Evolutionary conservation across 1,139 yeast genomes (phyloP), one percentile per base, ranked within the genome.

Genomic region (Yamadazyma conglobata): DNA sequence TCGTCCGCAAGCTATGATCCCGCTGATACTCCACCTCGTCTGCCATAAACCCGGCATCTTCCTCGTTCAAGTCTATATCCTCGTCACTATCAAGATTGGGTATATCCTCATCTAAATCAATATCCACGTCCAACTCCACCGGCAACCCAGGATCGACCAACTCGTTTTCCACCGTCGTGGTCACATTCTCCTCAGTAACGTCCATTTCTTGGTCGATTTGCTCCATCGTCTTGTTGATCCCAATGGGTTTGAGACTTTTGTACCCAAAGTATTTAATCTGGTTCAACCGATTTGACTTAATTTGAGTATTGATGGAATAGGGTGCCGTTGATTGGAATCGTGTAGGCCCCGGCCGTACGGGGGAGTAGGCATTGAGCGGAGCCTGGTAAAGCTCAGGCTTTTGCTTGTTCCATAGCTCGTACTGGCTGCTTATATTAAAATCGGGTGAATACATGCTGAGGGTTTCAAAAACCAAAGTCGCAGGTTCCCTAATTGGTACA

Each of bases 21-120:
- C 64, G 61, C 42, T 74, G 79, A 41, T 73, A 73, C 43, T 74
- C 81, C 25, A 73, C 80, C 17, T 69, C 75, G 27, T 67, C 73
- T 1, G 79, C 80, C 79, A 74, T 74, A 40, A 72, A 64, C 15
- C 70, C 71, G 33, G 57, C 64, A 37, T 44, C 50, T 15, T 42
- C 45, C n/a, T 42, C 47, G 17, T 30, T 22, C 20, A 37, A 22
- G 10, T 33, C 28, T 27, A 27, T n/a, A 10, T 26, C 37, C n/a
- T 22, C 31, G 10, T 27, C 34, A 14, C 32, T 32, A 25, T 45
- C 48, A 20, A 37, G 33, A 19, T 39, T 36, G 6, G 46, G 43
- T 3, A 43, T 19, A 13, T 38, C 40, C 15, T 42, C 35, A 27
- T 44, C 48, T 3, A 43, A 13, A 28, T 44, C 44, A 5, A 28